Evolutionary conservation across 2,329 filamentous ascomycete species (phyloP), one percentile per base, ranked within the genome.

Genomic region (Botryosphaeria dothidea): DNA sequence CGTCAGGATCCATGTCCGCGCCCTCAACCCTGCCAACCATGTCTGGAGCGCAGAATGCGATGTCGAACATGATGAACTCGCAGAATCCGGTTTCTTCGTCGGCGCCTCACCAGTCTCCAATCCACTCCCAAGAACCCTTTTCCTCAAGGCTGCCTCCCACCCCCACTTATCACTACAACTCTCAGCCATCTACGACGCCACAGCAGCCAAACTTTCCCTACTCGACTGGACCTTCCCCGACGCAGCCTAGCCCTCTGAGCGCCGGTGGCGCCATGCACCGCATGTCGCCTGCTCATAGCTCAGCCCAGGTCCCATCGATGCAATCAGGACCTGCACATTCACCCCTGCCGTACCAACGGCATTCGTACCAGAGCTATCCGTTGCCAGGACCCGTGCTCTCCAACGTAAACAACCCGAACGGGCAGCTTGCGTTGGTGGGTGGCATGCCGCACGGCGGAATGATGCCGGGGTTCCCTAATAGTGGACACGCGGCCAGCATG

Each of bases 341-440:
- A 2, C 78, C 79, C 17, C 80, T 78, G 67, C 70, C 74, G 6
- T 87, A 87, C 67, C 75, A 75, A 66, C 79, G 81, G 66, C 78
- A 81, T 1, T 41, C 38, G 2, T 85, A 84, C 73, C 69, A 79
- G 29, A 69, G 69, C 25, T 71, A 82, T 75, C 84, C 84, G 3
- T 82, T 90, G 3, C 85, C 89, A 3, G 88, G 88, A 0, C 85
- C 89, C 1, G 88, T 94, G 29, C 87, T 94, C 82, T 90, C 91
- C 17, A 95, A 94, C 72, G 85, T 95, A 27, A 86, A 89, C 71
- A 91, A 89, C 66, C 92, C 92, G 0, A 87, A 86, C 62, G 84
- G 85, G 5, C 90, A 90, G 66, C 88, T 95, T 82, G 84, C 90
- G 7, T 80, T 95, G 67, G 86, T 94, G 36, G 86, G 88, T 3